Evolutionary conservation across 805 yeast species (phyloP).

Genomic region (Candida berthetii): DNA sequence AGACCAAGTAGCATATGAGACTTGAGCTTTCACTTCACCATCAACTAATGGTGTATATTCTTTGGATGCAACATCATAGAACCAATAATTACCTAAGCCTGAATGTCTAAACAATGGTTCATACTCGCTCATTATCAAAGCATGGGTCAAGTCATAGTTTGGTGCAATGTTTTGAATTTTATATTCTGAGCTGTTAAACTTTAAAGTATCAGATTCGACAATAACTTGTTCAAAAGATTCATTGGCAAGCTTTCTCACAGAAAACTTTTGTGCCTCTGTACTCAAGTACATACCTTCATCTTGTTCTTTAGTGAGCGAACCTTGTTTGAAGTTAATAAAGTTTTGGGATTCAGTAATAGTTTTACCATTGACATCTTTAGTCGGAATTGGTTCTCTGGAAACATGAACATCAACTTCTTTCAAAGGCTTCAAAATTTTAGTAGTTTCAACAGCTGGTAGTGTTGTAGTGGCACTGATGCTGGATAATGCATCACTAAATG

Average conservation of each 20-base stretch:
- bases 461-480: neutral
- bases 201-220: constrained; percentile 28
- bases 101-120: constrained; percentile 66
- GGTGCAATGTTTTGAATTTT: constrained; percentile 35
- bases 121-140: constrained; percentile 48
- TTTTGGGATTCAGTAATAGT: constrained; percentile 9
- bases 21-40: constrained; percentile 15
- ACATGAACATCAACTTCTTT: constrained; percentile 5
- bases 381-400: constrained; percentile 6
- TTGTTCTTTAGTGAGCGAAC: constrained; percentile 14
- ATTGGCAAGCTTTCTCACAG: constrained; percentile 27
- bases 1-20: constrained; percentile 51
- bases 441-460: neutral
- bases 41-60: constrained; percentile 24
- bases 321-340: constrained; percentile 20
- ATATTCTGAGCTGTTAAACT: constrained; percentile 32
- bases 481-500: too few relatives aligned
- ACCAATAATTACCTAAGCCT: constrained; percentile 51
- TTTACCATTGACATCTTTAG: constrained; percentile 1
- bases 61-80: constrained; percentile 40
- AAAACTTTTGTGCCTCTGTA: constrained; percentile 11
- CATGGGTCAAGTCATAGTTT: constrained; percentile 39
- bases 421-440: constrained; percentile 1
- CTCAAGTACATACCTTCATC: constrained; percentile 41
- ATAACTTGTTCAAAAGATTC: constrained; percentile 10